Evolutionary conservation across 2,329 filamentous ascomycete genomes (phyloP), one percentile per base, ranked within the genome.

Genomic region (Penicillium concentricum): DNA sequence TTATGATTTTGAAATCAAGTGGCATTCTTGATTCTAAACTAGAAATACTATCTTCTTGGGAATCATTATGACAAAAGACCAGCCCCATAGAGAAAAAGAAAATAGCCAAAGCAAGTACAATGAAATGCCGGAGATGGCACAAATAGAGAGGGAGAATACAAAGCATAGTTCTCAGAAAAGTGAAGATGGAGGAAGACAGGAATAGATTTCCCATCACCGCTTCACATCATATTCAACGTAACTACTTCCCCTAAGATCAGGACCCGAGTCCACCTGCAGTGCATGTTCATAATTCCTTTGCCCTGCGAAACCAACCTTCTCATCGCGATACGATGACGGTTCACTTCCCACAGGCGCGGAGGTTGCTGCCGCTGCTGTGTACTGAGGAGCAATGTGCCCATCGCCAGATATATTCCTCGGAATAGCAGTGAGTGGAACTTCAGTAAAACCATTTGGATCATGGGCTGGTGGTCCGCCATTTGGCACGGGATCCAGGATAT

Each of bases 251-350:
- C 74, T 65, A 38, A 63, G 24, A 35, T 61, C 60, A 26, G 63
- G 50, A n/a, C 54, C 56, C 2, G 60, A 54, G 49, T 69, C 61
- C n/a, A 69, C 64, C 42, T 72, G 66, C 18, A 73, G 53, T 22
- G 71, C 69, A 47, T 66, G 44, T 9, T 65, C 65, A 51, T 70
- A 72, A 16, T 69, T 67, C 52, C 74, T 67, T 45, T 76, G 72
- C 0, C 76, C 76, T 1, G 73, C 74, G 59, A 75, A 78, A 1
- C 76, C 77, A 35, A 76, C 43, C 57, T 79, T 79, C 61, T 78
- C 72, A 55, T 77, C 72, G 9, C 72, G 64, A 58, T 72, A 75
- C 6, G 44, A 42, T 2, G 44, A 28, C 3, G 51, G 46, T 6
- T 58, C 61, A 30, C 32, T 47, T 10, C 35, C 38, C 6, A 24